Evolutionary conservation across 2,329 filamentous ascomycete species (phyloP).

Genomic region (Aureobasidium sp.): DNA sequence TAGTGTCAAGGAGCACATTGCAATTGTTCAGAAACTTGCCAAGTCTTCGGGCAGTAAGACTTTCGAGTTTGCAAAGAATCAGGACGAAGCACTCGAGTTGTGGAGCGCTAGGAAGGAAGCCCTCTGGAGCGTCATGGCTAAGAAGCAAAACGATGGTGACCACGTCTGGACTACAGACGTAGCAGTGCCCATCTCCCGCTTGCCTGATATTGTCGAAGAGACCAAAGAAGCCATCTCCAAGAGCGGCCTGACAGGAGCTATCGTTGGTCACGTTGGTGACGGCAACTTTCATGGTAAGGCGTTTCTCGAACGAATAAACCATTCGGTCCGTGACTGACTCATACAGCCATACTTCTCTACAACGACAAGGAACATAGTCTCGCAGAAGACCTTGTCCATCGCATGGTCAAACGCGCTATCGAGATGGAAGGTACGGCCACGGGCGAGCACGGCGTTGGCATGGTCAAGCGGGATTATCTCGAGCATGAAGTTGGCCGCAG

Average conservation of each 20-base stretch:
- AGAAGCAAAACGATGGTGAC: conserved; percentile 51
- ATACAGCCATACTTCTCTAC: conserved; percentile 53
- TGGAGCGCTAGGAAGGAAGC: conserved; percentile 73
- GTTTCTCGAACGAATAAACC: neutral
- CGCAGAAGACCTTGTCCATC: conserved; percentile 66
- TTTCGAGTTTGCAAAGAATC: conserved; percentile 61
- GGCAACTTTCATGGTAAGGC: conserved; percentile 62
- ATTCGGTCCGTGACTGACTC: conserved; percentile 2
- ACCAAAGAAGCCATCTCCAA: conserved; percentile 60
- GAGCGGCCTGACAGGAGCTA: conserved; percentile 56
- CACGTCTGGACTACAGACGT: conserved; percentile 77
- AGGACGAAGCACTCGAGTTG: conserved; percentile 59
- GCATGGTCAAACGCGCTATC: conserved; percentile 79
- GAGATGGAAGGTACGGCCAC: conserved; percentile 76
- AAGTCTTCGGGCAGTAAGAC: conserved; percentile 54
- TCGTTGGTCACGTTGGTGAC: conserved; percentile 68
- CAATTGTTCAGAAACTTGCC: conserved; percentile 56
- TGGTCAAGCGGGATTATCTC: conserved; percentile 80
- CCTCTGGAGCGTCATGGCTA: conserved; percentile 64
- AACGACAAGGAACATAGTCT: conserved; percentile 59
- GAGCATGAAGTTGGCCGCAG: conserved; percentile 66
- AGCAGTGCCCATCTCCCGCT: conserved; percentile 63
- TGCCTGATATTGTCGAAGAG: conserved; percentile 70
- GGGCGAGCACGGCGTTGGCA: conserved; percentile 75
- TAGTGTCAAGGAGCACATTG: conserved; percentile 72